Conservation (phyloP, 495 filamentous ascomycete genomes). For the Evernia prunastri region DNA sequence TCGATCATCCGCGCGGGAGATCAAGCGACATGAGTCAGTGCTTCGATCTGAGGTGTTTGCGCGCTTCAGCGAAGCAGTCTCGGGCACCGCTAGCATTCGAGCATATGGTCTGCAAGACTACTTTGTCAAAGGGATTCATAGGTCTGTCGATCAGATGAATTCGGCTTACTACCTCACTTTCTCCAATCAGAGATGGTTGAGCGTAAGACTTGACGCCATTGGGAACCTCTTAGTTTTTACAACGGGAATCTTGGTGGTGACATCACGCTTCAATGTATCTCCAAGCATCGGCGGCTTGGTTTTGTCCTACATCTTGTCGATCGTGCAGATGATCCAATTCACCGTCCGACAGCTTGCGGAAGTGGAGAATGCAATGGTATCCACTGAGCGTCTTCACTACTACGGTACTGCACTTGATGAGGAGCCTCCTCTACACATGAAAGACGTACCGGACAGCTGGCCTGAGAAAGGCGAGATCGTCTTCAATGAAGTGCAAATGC, state of each 20-base stretch:
- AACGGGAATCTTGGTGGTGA: slow-evolving; percentile 84
- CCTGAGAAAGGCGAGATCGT: slow-evolving; percentile 78
- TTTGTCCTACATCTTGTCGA: slow-evolving; percentile 83
- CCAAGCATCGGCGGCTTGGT: slow-evolving; percentile 84
- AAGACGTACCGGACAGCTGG: slow-evolving; percentile 63
- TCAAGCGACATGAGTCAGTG: slow-evolving; percentile 89
- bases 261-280: slow-evolving; percentile 78
- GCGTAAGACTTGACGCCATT: slow-evolving; percentile 74
- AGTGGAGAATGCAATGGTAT: slow-evolving; percentile 96
- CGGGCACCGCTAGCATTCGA: slow-evolving; percentile 75
- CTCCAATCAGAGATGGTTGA: slow-evolving; percentile 89
- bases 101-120: slow-evolving; percentile 75
- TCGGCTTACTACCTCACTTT: slow-evolving; percentile 91
- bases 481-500: slow-evolving; percentile 83
- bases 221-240: slow-evolving; percentile 78
- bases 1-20: slow-evolving; percentile 79
- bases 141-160: slow-evolving; percentile 82
- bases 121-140: slow-evolving; percentile 61
- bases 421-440: slow-evolving; percentile 72
- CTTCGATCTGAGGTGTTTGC: slow-evolving; percentile 82
- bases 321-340: slow-evolving; percentile 96
- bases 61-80: slow-evolving; percentile 83
- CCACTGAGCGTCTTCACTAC: slow-evolving; percentile 87
- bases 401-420: slow-evolving; percentile 84
- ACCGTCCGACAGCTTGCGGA: slow-evolving; percentile 91